These are phyloP conservation scores for Daldinia concentrica DNA, from an alignment of 495 filamentous ascomycete genomes.

Conservation along the genomic window DNA sequence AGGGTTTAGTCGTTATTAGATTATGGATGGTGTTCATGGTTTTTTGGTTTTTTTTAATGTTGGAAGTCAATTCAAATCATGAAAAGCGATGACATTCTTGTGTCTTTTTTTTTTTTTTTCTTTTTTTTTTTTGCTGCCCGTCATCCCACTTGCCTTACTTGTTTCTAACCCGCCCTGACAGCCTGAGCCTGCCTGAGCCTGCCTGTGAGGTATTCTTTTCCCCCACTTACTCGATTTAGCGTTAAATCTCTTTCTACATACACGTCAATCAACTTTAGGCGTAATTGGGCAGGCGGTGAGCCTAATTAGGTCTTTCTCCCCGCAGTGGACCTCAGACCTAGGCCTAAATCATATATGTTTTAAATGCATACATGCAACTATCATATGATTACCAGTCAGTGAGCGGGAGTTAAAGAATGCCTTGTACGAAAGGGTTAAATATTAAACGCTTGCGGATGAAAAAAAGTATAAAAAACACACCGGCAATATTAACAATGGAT, in stretches of 20 bases:
- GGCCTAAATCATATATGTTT: conserved; percentile 2
- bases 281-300: conserved; percentile 33
- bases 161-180: conserved; percentile 6
- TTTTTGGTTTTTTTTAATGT: conserved; percentile 16
- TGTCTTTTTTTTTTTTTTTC: conserved; percentile 13
- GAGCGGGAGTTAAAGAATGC: too few species aligned
- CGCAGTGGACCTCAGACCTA: neutral
- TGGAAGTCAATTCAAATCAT: conserved; percentile 22
- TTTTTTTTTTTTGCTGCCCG: conserved; percentile 15
- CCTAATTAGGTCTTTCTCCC: conserved; percentile 11
- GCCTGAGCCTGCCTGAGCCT: too few species aligned
- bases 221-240: conserved; percentile 43
- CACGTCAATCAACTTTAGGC: conserved; percentile 31
- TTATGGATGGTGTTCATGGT: neutral
- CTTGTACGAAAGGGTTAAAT: too few species aligned
- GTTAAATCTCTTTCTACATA: conserved; percentile 31
- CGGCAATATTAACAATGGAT: neutral
- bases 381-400: neutral
- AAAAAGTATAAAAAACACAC: neutral
- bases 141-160: neutral
- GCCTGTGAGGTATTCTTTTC: neutral
- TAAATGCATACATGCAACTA: conserved; percentile 16
- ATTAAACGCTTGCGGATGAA: neutral
- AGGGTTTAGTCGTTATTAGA: neutral
- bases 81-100: conserved; percentile 28